Conservation (phyloP, 78 protist genomes). For the Bodo saltans region DNA sequence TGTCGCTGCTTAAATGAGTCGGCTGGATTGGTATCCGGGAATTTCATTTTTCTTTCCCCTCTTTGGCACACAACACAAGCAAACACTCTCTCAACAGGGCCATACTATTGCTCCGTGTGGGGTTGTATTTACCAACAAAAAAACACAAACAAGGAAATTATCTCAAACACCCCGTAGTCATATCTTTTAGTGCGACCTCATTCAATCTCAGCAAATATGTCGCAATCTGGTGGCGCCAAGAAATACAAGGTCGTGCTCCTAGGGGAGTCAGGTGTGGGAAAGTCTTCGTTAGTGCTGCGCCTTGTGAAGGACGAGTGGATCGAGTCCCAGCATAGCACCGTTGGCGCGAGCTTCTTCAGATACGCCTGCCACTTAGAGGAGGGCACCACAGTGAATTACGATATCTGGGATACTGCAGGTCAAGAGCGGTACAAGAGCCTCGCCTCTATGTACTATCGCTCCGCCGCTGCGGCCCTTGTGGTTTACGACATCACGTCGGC, state of each 20-base stretch:
- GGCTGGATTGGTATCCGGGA: no score
- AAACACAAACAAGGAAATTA: no score
- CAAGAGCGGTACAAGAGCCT: constrained; percentile 58
- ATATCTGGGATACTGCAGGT: constrained; percentile 78
- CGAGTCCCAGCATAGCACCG: constrained; percentile 54
- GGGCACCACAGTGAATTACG: constrained; percentile 60
- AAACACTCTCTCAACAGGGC: no score
- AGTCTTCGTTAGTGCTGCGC: constrained; percentile 59
- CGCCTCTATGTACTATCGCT: constrained; percentile 90
- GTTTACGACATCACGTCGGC: constrained; percentile 86
- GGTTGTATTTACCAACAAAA: no score
- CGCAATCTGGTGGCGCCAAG: no score
- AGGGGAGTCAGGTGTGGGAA: constrained; percentile 90
- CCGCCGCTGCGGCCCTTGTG: constrained; percentile 81
- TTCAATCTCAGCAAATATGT: no score
- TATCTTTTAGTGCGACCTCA: no score
- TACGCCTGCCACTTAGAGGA: constrained; percentile 58
- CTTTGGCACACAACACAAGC: no score
- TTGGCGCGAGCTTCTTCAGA: constrained; percentile 67
- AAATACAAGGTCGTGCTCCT: constrained; percentile 73
- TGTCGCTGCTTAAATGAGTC: no score
- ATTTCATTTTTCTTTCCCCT: no score
- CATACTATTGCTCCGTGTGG: no score
- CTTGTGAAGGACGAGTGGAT: constrained; percentile 62
- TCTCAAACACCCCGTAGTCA: no score